Base-by-base conservation (phyloP, 2,329 filamentous ascomycete genomes). In the Xylariaceae sp. region DNA sequence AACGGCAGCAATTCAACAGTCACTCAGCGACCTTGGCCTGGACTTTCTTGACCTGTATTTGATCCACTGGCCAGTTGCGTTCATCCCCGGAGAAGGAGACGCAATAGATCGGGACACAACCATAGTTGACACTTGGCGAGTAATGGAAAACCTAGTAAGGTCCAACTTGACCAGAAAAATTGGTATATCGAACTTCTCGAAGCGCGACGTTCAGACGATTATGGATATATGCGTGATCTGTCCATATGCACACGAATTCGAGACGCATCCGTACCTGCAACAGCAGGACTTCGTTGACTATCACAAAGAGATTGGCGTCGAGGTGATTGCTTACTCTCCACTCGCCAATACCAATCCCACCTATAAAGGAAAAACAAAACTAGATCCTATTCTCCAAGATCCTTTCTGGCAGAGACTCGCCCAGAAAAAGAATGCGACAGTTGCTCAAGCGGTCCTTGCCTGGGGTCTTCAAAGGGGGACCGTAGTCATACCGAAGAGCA, bases 121-220 rank as follows among this genome's bases (percentile, higher is more conserved):
- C 7, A 57, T 68, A 42, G 50, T 71, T 39, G 66, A 73, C 47
- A 84, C 81, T 45, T 86, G 80, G 79, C 68, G 74, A 33, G 75
- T 75, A 2, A 77, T 86, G 75, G 76, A 81, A 64, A 72, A 75
- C 54, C 60, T 84, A 17, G 70, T 82, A 31, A 64, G 68, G 11
- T 70, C 73, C 2, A 75, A 76, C 57, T 75, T 80, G 57, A 74
- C 76, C 4, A 74, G 72, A 52, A 70, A 79, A 51, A 82, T 86
- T 46, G 82, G 83, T 43, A 73, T 86, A 40, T 83, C 79, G 48
- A 86, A 86, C 68, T 86, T 84, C 69, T 66, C 66, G 6, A 60
- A 61, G 48, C 50, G 54, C 7, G 67, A 75, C n/a, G 56, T 75
- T 5, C 62, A 72, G 54, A 51, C 59, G 7, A 59, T 75, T 11